phyloP scores from a whole-genome alignment of 768 basidiomycete genomes.

The Kwoniella pini region DNA sequence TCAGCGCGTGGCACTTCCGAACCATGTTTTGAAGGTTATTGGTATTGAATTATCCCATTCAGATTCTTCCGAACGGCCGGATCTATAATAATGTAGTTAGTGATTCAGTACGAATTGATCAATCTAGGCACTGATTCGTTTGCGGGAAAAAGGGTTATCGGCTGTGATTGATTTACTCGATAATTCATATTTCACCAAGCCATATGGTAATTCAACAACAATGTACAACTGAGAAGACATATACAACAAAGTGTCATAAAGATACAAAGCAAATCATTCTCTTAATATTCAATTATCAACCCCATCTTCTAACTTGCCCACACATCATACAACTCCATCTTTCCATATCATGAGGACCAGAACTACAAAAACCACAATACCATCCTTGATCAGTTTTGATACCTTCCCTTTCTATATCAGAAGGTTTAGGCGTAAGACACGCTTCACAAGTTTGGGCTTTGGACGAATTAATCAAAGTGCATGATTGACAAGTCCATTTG shows the following conservation, averaged over 20 bases:
- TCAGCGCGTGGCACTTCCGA: not conserved
- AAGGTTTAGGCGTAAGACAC: conserved; percentile 59
- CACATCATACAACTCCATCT: conserved; percentile 77
- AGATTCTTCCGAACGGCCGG: not conserved
- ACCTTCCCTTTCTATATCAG: not conserved
- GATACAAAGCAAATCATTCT: too few relatives aligned
- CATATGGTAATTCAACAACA: too few relatives aligned
- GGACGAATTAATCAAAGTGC: conserved; percentile 68
- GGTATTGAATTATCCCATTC: too few relatives aligned
- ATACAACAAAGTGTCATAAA: too few relatives aligned
- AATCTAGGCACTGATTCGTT: too few relatives aligned
- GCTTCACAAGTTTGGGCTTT: conserved; percentile 64
- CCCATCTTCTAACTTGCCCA: conserved; percentile 64
- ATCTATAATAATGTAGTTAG: not conserved
- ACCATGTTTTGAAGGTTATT: not conserved
- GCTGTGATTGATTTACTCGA: too few relatives aligned
- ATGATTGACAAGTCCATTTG: conserved; percentile 57
- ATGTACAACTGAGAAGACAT: too few relatives aligned
- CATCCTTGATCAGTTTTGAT: conserved; percentile 59
- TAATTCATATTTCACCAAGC: too few relatives aligned
- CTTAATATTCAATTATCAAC: too few relatives aligned
- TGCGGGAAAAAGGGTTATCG: too few relatives aligned
- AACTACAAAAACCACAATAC: conserved; percentile 68
- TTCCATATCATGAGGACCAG: conserved; percentile 64
- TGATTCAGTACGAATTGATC: too few relatives aligned